Base-by-base conservation (phyloP, 2,329 filamentous ascomycete genomes). In the Epichloe gansuensis region DNA sequence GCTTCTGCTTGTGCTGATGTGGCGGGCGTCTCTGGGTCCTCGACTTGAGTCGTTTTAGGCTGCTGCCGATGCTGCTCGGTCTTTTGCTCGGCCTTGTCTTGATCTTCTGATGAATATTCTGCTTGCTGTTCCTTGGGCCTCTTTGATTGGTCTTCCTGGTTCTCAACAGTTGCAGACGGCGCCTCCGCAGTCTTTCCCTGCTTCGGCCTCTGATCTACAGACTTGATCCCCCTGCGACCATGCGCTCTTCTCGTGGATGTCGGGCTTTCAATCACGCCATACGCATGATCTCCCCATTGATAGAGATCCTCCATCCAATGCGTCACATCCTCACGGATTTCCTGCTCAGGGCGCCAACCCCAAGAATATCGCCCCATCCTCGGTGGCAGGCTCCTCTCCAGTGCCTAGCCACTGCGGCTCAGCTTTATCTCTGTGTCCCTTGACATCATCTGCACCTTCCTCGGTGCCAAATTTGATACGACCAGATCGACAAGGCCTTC, bases 221-320 rank as follows among this genome's bases (percentile, higher is more conserved):
- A 53, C 39, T 58, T 59, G 47, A 53, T 51, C 2, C 54, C 52
- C 63, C 69, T 68, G 51, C 61, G 67, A 25, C 58, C 65, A 62
- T 66, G 77, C 57, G 70, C 67, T 47, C 76, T 74, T 35, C 85
- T 78, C 54, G 77, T 76, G 1, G 86, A 84, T 2, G 78, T 80
- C 13, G 89, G 86, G 58, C 88, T 90, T 38, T 94, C 86, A 51
- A 80, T 79, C 6, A 96, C 80, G 4, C 91, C 91, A 64, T 95
- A 97, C 2, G 91, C 83, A 61, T 86, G 78, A 50, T 88, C 82
- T 2, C 91, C 91, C 74, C 89, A 88, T 34, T 76, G 83, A 66
- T 93, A 95, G 2, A 96, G 76, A 62, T 88, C 86, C 66, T 94
- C 87, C 76, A 93, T 85, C 91, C 91, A 97, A 52, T 85, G 80